Percentiles rank a stretch among this genome's conserved stretches.
Conservation (phyloP, 805 yeast species). For the Maudiozyma serrabonitensis region DNA sequence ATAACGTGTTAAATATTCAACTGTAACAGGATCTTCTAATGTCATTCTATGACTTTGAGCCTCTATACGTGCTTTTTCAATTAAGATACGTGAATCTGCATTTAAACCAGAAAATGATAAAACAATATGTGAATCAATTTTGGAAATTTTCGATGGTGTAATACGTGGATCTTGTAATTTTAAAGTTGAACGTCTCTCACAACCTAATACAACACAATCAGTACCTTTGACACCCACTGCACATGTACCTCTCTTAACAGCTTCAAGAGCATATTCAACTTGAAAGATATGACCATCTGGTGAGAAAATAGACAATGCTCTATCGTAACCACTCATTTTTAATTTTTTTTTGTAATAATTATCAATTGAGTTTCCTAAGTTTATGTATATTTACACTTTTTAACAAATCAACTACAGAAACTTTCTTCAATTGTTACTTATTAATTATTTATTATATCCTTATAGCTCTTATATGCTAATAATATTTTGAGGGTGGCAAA, state of each 20-base stretch:
- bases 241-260: constrained; percentile 96
- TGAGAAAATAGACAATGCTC: constrained; percentile 96
- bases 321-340: constrained; percentile 96
- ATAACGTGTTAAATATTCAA: constrained; percentile 86
- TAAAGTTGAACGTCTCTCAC: constrained; percentile 91
- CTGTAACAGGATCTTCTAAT: constrained; percentile 86
- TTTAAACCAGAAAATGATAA: constrained; percentile 94
- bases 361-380: too few species aligned
- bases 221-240: constrained; percentile 95
- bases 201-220: constrained; percentile 83
- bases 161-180: constrained; percentile 94
- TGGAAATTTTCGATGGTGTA: constrained; percentile 89
- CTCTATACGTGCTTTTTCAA: constrained; percentile 91
- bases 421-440: too few species aligned
- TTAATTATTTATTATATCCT: too few species aligned
- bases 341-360: too few species aligned
- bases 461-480: too few species aligned
- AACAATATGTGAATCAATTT: constrained; percentile 81
- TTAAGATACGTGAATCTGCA: constrained; percentile 94
- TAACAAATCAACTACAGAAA: too few species aligned
- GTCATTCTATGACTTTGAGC: constrained; percentile 91
- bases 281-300: constrained; percentile 99
- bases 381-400: too few species aligned
- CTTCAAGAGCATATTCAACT: constrained; percentile 96
- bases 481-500: too few species aligned